Evolutionary conservation across 139 green algal species (phyloP), one percentile per base, ranked within the genome.

Genomic region (Gonium pectorale): DNA sequence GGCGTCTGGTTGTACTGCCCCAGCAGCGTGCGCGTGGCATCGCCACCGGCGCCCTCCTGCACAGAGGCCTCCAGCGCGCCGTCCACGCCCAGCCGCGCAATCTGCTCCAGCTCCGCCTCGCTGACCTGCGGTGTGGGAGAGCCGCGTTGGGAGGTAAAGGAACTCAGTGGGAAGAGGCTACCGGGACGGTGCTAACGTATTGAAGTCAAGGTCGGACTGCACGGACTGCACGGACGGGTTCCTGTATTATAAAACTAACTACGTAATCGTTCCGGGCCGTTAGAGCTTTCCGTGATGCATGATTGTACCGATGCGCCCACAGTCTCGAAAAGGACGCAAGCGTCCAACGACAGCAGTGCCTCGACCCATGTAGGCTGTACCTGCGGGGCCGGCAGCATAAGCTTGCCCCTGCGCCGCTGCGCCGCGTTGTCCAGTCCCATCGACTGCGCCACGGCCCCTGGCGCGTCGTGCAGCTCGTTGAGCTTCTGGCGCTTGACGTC

Each of bases 311-410:
- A n/a, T n/a, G n/a, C n/a, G n/a, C n/a, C n/a, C n/a, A n/a, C n/a
- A n/a, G n/a, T n/a, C n/a, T n/a, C n/a, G n/a, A n/a, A n/a, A n/a
- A n/a, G n/a, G n/a, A n/a, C n/a, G n/a, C n/a, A n/a, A n/a, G n/a
- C n/a, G n/a, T n/a, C n/a, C n/a, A n/a, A n/a, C n/a, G n/a, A n/a
- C n/a, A n/a, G n/a, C n/a, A n/a, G n/a, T n/a, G n/a, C n/a, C n/a
- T n/a, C n/a, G n/a, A n/a, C n/a, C n/a, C n/a, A n/a, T n/a, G n/a
- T n/a, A n/a, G n/a, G n/a, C n/a, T n/a, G n/a, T n/a, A 94, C 90
- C 86, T 97, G 93, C 31, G 95, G 95, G 26, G 95, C 93, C 15
- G 95, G 95, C 82, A 99, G 92, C 92, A 97, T 98, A 90, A 99
- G 95, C 86, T 97, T 98, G 60, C 91, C 90, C 13, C 95, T 87